These are phyloP conservation scores for Allium fistulosum DNA, from an alignment of 106 monocot genomes.

Conservation along the genomic window DNA sequence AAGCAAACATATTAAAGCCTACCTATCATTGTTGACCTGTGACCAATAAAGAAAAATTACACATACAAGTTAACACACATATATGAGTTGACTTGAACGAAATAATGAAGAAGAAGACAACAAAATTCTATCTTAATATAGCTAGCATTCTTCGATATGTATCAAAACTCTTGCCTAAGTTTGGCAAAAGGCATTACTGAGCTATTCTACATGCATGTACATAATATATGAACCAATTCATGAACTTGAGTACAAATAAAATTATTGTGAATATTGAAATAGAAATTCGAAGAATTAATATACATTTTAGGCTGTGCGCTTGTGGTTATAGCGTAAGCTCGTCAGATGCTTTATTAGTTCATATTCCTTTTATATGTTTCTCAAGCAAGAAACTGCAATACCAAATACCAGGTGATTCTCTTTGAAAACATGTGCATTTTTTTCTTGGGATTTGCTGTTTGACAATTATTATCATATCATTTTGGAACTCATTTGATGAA, in stretches of 20 bases:
- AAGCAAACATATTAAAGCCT: no score
- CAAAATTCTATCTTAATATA: background rate
- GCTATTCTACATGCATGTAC: background rate
- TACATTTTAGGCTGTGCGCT: background rate
- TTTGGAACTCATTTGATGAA: background rate
- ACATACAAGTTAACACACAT: no score
- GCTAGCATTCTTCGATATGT: background rate
- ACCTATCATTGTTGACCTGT: no score
- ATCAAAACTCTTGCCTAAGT: slow-evolving; percentile 3
- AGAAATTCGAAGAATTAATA: background rate
- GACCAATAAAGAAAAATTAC: no score
- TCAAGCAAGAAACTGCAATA: no score
- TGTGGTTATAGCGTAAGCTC: background rate
- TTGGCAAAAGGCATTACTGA: slow-evolving; percentile 1
- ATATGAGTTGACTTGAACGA: background rate
- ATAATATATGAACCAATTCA: no score
- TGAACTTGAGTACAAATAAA: background rate
- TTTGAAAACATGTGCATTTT: no score
- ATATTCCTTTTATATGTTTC: no score
- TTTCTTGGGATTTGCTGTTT: slow-evolving; percentile 8
- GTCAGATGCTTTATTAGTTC: background rate
- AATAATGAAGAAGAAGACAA: background rate
- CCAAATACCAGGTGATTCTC: no score
- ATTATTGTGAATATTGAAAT: background rate
- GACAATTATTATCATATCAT: background rate